Conservation (phyloP, 345 rosid genomes). For the Abelmoschus esculentus region DNA sequence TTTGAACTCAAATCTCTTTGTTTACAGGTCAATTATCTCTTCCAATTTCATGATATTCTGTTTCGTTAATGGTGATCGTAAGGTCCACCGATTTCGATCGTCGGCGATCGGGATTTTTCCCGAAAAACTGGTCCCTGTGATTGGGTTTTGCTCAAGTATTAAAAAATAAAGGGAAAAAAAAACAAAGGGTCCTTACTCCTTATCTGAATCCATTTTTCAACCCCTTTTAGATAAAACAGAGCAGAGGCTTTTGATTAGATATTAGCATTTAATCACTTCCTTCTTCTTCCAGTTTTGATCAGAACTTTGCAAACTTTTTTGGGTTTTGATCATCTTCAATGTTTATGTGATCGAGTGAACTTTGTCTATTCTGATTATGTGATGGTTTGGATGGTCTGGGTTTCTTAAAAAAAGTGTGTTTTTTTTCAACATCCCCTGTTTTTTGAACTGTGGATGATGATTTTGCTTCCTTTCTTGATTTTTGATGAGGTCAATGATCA, state of each 20-base stretch:
- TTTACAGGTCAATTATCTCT: neutral
- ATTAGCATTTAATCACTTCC: neutral
- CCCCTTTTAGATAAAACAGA: neutral
- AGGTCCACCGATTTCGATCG: neutral
- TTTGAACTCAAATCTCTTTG: no score
- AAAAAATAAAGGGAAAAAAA: no score
- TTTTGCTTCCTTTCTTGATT: slow-evolving; percentile 18
- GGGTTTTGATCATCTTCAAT: slow-evolving; percentile 22
- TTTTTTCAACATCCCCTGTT: slow-evolving; percentile 17
- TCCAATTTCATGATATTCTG: neutral
- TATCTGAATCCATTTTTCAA: slow-evolving; percentile 11
- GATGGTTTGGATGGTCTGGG: slow-evolving; percentile 33
- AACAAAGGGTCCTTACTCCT: neutral
- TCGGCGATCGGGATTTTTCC: neutral
- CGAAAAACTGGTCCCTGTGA: neutral
- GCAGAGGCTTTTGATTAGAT: slow-evolving; percentile 25
- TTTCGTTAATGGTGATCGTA: neutral
- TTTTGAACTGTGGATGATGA: slow-evolving; percentile 9
- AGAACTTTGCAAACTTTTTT: slow-evolving; percentile 12
- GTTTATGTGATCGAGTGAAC: slow-evolving; percentile 21
- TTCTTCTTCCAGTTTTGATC: slow-evolving; percentile 26
- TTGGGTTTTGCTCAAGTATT: neutral
- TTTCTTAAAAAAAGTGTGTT: slow-evolving; percentile 13
- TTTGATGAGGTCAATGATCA: slow-evolving; percentile 31
- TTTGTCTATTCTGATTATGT: neutral